phyloP scores from a whole-genome alignment of 169 alveolate species.

The Amoebophrya sp. region DNA sequence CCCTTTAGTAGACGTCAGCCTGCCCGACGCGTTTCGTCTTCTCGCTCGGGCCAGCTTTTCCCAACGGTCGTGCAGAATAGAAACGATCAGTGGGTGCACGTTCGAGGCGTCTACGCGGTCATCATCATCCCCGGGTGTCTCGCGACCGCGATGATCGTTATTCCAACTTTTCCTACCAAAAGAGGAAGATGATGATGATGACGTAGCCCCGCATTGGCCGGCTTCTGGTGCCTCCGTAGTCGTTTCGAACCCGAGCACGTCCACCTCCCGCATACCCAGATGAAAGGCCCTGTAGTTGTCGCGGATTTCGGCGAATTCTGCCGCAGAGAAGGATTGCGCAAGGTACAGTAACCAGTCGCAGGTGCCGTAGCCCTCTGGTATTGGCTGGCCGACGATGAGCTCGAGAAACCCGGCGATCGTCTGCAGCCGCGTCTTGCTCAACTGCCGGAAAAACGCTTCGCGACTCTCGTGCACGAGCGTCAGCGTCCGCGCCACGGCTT shows the following conservation, averaged over 20 bases:
- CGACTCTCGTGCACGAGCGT: background rate
- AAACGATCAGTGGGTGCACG: no score
- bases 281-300: background rate
- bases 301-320: background rate
- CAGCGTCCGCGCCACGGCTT: no score
- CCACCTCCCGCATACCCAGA: background rate
- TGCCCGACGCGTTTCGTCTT: no score
- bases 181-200: no score
- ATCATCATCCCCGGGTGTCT: no score
- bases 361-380: background rate
- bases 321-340: background rate
- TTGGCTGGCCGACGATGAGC: background rate
- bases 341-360: background rate
- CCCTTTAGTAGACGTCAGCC: no score
- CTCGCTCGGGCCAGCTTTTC: no score
- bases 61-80: no score
- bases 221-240: background rate
- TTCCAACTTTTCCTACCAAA: no score
- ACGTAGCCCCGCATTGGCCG: no score
- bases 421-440: background rate
- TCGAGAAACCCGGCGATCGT: background rate
- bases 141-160: no score
- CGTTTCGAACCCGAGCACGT: background rate
- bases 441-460: background rate
- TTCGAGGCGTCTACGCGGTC: no score